phyloP scores from a whole-genome alignment of 345 rosid genomes.

The Boechera stricta region DNA sequence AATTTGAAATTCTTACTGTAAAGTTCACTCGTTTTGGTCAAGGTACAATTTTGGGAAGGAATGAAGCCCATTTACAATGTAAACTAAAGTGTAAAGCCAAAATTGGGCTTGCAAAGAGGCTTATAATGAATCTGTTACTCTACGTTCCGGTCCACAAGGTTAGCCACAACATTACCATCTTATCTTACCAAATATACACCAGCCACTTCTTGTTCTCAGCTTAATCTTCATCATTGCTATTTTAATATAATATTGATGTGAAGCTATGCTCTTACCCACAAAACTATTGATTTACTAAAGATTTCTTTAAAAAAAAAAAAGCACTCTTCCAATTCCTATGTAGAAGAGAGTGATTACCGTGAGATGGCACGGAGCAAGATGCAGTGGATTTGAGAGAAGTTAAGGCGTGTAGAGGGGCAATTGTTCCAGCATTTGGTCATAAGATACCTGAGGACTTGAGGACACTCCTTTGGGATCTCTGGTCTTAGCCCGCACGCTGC shows the following conservation, averaged over 20 bases:
- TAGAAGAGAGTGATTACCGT: constrained; percentile 35
- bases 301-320: constrained; percentile 1
- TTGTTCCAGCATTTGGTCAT: constrained; percentile 94
- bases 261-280: constrained; percentile 22
- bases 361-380: constrained; percentile 55
- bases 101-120: constrained; percentile 32
- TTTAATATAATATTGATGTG: neutral
- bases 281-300: constrained; percentile 16
- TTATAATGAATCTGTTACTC: constrained; percentile 15
- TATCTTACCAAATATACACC: constrained; percentile 16
- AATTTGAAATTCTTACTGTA: neutral
- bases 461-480: constrained; percentile 94
- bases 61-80: constrained; percentile 11
- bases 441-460: constrained; percentile 67
- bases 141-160: neutral
- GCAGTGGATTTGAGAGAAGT: constrained; percentile 71
- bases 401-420: constrained; percentile 78
- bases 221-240: constrained; percentile 14
- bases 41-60: no score
- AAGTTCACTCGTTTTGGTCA: no score
- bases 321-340: constrained; percentile 16
- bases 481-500: constrained; percentile 98
- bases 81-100: constrained; percentile 10
- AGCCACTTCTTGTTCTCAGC: constrained; percentile 2
- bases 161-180: constrained; percentile 10